Base-by-base conservation (phyloP, 2,329 filamentous ascomycete genomes). In the Diaporthe ampelina region DNA sequence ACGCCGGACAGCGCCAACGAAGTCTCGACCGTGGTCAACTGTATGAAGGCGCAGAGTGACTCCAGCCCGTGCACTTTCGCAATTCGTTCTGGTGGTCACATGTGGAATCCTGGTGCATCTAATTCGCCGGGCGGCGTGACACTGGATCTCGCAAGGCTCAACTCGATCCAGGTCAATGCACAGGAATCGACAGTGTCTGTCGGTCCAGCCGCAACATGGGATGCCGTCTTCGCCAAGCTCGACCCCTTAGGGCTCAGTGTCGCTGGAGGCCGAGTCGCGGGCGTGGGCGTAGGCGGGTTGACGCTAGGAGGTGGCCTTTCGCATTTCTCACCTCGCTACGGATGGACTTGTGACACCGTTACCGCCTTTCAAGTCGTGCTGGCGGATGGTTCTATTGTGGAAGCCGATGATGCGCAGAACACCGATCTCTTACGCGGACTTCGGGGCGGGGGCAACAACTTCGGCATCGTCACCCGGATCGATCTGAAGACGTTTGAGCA, bases 381-480 rank as follows among this genome's bases (percentile, higher is more conserved):
- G 13, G 69, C 59, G 0, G 43, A 52, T 15, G 61, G 73, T 5
- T 63, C 48, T 1, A 50, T 74, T 8, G 69, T 74, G 11, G 61
- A 54, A 24, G 70, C 59, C 21, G 57, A 50, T 19, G 50, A 57
- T 6, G 43, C 24, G 17, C 21, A 69, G 15, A 75, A 79, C 54
- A 21, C 29, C 1, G 78, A 78, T 21, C 65, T 80, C 1, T 76
- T 69, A 17, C 72, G 58, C 35, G 77, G 67, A 1, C 76, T 80
- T 11, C 63, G 74, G 1, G 77, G 77, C 11, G 77, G 76, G 1
- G 4, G 67, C 54, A 78, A 76, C 48, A 79, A 78, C 56, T 78
- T 78, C 69, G 78, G 78, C n/a, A 70, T 78, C 70, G 78, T 79
- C 17, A 78, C 77, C 0, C 69, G 74, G 4, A 70, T 78, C 43